Evolutionary conservation across 2,329 filamentous ascomycete species (phyloP).

Genomic region (Exophiala lecanii-corni): DNA sequence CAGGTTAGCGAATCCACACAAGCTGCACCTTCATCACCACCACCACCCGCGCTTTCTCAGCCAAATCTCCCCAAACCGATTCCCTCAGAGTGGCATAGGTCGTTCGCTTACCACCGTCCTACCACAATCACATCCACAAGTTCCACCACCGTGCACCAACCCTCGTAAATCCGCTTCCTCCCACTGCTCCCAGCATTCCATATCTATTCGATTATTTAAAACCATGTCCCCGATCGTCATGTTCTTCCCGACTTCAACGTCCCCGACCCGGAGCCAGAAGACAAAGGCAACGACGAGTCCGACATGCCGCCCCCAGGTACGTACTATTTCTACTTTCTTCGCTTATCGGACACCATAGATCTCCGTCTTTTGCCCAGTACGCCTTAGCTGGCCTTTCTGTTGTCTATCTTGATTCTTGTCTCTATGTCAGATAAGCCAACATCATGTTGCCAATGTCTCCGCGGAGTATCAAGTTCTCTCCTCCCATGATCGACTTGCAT

Average conservation of each 20-base stretch:
- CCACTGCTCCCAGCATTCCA: background rate
- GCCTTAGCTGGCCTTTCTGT: background rate
- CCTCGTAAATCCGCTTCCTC: background rate
- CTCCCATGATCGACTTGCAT: background rate
- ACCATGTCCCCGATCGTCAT: background rate
- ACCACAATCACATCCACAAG: slow-evolving; percentile 1
- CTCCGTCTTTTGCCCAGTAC: background rate
- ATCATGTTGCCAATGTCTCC: too few relatives aligned
- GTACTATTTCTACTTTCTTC: background rate
- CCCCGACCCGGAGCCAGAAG: background rate
- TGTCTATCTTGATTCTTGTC: slow-evolving; percentile 1
- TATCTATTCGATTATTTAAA: background rate
- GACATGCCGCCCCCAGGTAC: background rate
- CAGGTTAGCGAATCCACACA: background rate
- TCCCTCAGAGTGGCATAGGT: background rate
- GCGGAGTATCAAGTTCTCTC: background rate
- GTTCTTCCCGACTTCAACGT: background rate
- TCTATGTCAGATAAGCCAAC: too few relatives aligned
- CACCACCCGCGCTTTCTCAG: background rate
- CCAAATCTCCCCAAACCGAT: background rate
- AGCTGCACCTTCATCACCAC: background rate
- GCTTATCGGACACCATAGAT: background rate
- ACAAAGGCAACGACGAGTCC: background rate
- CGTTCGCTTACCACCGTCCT: background rate
- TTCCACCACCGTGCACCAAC: background rate